These are phyloP conservation scores for Scheffersomyces quercinus DNA, from an alignment of 1,139 yeast genomes.

Conservation along the genomic window DNA sequence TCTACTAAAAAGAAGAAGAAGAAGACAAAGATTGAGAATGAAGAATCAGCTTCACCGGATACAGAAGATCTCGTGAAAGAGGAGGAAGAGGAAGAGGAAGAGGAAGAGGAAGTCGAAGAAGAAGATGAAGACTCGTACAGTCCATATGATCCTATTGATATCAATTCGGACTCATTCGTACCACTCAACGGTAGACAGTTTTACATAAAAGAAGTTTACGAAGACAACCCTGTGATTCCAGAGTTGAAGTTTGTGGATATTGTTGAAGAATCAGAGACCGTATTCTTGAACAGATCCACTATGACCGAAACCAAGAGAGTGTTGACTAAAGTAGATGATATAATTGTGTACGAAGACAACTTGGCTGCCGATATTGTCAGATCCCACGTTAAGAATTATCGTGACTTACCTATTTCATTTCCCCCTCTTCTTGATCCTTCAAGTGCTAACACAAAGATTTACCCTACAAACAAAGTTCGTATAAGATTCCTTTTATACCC, in stretches of 20 bases:
- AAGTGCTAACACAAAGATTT: slow-evolving; percentile 18
- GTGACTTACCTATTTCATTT: slow-evolving; percentile 36
- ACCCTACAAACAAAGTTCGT: slow-evolving; percentile 34
- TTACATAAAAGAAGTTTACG: slow-evolving; percentile 27
- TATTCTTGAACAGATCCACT: background rate
- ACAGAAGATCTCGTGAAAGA: background rate
- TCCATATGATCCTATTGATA: slow-evolving; percentile 41
- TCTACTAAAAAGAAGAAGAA: background rate
- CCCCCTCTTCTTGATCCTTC: slow-evolving; percentile 29
- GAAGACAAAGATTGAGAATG: slow-evolving; percentile 1
- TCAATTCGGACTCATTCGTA: slow-evolving; percentile 34
- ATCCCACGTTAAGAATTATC: slow-evolving; percentile 31
- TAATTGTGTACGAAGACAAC: slow-evolving; percentile 10
- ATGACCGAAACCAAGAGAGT: background rate
- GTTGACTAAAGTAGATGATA: slow-evolving; percentile 7
- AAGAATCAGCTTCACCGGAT: background rate
- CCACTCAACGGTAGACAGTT: slow-evolving; percentile 36
- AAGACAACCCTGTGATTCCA: slow-evolving; percentile 23
- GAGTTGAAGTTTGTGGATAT: slow-evolving; percentile 20
- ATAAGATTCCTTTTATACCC: slow-evolving; percentile 43
- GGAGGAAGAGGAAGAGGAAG: background rate
- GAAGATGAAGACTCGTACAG: slow-evolving; percentile 8
- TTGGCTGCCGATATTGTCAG: slow-evolving; percentile 33
- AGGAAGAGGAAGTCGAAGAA: slow-evolving; percentile 3
- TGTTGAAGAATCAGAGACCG: background rate